phyloP scores from a whole-genome alignment of 2,329 filamentous ascomycete genomes.

The Colletotrichum shisoi region DNA sequence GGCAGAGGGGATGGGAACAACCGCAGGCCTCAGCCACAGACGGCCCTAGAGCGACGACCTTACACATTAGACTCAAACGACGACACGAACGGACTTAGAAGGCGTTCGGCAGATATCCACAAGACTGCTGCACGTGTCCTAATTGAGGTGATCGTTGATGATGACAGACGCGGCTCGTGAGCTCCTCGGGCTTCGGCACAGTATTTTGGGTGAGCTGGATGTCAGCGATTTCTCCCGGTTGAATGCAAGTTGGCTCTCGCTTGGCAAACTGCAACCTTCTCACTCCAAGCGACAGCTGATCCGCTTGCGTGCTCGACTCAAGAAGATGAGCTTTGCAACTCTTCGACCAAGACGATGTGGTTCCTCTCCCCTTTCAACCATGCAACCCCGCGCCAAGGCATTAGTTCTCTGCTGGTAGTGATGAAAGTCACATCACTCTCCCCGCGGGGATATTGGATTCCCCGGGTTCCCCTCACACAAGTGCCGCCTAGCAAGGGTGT shows the following conservation, averaged over 20 bases:
- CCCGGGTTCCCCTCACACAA: too few relatives aligned
- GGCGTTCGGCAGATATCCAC: not conserved
- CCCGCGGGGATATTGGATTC: too few relatives aligned
- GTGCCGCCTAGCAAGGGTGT: too few relatives aligned
- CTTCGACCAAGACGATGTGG: too few relatives aligned
- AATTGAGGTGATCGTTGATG: too few relatives aligned
- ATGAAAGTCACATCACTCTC: too few relatives aligned
- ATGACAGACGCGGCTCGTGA: not conserved
- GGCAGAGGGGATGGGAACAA: not conserved
- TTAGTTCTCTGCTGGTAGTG: not conserved
- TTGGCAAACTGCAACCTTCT: not conserved
- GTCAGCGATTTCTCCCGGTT: too few relatives aligned
- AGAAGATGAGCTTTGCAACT: not conserved
- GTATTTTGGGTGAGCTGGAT: not conserved
- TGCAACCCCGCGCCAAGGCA: slow-evolving; percentile 4
- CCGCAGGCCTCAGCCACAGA: too few relatives aligned
- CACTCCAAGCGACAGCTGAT: not conserved
- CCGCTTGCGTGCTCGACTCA: not conserved
- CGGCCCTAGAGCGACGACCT: not conserved
- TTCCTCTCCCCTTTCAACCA: too few relatives aligned
- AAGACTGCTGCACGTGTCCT: too few relatives aligned
- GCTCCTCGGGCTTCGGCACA: not conserved
- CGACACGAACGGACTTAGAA: not conserved
- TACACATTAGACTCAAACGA: not conserved
- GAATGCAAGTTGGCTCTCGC: not conserved